phyloP scores from a whole-genome alignment of 1,284 basidiomycete species.

The Boletellus deceptivus region DNA sequence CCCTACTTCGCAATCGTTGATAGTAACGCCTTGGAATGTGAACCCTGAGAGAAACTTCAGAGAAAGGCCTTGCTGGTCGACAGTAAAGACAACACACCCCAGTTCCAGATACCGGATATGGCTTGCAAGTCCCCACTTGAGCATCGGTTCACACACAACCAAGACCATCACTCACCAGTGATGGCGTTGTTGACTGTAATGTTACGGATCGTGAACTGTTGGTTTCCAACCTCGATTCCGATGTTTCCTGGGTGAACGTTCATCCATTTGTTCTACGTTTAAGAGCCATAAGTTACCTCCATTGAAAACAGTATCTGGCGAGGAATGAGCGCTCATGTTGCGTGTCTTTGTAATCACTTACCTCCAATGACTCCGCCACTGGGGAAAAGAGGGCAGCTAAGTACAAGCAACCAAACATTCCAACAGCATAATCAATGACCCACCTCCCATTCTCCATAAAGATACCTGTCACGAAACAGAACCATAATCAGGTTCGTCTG shows the following conservation, averaged over 20 bases:
- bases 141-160: background rate
- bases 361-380: constrained; percentile 44
- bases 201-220: constrained; percentile 56
- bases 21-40: constrained; percentile 47
- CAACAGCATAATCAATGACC: background rate
- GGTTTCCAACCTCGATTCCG: constrained; percentile 50
- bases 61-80: background rate
- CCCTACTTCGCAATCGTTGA: constrained; percentile 49
- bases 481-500: constrained; percentile 32
- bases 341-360: constrained; percentile 11
- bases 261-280: background rate
- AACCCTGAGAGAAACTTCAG: constrained; percentile 33
- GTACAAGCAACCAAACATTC: background rate
- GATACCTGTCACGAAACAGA: constrained; percentile 36
- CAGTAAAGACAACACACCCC: constrained; percentile 32
- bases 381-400: background rate
- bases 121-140: constrained; percentile 23
- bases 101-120: constrained; percentile 44
- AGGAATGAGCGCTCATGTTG: constrained; percentile 1
- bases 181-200: constrained; percentile 50
- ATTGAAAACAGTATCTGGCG: constrained; percentile 49
- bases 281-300: constrained; percentile 32
- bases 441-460: constrained; percentile 61
- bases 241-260: constrained; percentile 30
- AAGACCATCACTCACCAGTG: constrained; percentile 31